Percentiles rank a stretch among this genome's conserved stretches.
Conservation (phyloP, 768 basidiomycete species). For the Fistulinella prunicolor region DNA sequence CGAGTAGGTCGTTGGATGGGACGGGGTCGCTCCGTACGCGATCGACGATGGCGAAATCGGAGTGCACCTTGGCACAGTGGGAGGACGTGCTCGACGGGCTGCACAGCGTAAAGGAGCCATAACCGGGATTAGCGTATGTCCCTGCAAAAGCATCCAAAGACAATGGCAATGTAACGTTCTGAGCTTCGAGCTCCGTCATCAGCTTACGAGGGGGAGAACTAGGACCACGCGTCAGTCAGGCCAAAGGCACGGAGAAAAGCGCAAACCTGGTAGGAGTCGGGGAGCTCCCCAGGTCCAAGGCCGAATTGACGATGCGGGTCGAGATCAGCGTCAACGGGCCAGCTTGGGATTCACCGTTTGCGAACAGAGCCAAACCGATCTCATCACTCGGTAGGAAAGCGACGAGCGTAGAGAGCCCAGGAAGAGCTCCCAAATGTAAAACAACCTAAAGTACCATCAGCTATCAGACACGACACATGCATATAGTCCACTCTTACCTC, state of each 20-base stretch:
- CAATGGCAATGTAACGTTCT: not conserved
- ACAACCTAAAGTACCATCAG: conserved; percentile 28
- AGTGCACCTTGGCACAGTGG: conserved; percentile 23
- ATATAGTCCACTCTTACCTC: conserved; percentile 29
- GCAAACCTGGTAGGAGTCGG: conserved; percentile 6
- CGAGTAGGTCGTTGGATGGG: conserved; percentile 23
- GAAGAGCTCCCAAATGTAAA: conserved; percentile 33
- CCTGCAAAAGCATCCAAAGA: conserved; percentile 33
- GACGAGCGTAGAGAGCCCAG: conserved; percentile 33
- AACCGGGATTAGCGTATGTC: conserved; percentile 37
- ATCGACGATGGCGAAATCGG: conserved; percentile 30
- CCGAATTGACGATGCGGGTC: conserved; percentile 24
- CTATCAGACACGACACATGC: not conserved
- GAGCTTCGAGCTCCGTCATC: not conserved
- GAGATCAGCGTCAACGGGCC: conserved; percentile 4
- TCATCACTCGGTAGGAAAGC: conserved; percentile 35
- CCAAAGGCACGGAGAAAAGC: not conserved
- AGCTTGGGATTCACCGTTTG: conserved; percentile 27
- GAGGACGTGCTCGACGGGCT: conserved; percentile 21
- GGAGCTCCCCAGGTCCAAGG: conserved; percentile 9
- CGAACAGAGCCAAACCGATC: conserved; percentile 36
- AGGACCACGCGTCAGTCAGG: not conserved
- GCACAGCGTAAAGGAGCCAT: conserved; percentile 39
- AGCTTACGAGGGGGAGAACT: not conserved
- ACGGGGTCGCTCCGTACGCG: not conserved